A percentile compares a stretch with the other conserved stretches of the same genome.
Conservation (phyloP, 2,329 filamentous ascomycete species). For the Verticillium klebahnii region DNA sequence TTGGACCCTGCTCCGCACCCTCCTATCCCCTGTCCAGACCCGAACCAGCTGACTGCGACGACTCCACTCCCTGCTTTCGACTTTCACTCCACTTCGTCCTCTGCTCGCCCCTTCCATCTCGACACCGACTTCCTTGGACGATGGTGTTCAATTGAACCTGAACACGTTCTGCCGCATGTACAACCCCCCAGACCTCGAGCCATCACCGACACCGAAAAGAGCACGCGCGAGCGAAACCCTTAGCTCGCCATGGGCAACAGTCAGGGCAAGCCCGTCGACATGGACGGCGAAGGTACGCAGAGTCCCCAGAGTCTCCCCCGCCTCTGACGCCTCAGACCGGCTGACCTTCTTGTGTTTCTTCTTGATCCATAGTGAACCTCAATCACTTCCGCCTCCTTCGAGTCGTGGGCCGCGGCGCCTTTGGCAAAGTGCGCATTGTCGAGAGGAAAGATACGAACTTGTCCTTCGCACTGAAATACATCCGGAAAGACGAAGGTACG, state of each 20-base stretch:
- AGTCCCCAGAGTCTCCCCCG: neutral
- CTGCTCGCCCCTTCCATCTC: slow-evolving; percentile 1
- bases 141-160: neutral
- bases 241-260: slow-evolving; percentile 74
- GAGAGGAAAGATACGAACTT: slow-evolving; percentile 93
- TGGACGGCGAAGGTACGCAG: slow-evolving; percentile 82
- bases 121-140: neutral
- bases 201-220: neutral
- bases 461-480: slow-evolving; percentile 96
- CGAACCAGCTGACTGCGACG: slow-evolving; percentile 4
- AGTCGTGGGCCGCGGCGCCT: slow-evolving; percentile 95
- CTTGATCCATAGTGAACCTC: slow-evolving; percentile 67
- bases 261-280: slow-evolving; percentile 88
- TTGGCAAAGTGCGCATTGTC: slow-evolving; percentile 97
- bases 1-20: slow-evolving; percentile 3
- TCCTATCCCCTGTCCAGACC: neutral
- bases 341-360: slow-evolving; percentile 12
- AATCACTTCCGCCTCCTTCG: slow-evolving; percentile 95
- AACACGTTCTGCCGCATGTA: neutral
- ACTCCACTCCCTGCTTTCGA: slow-evolving; percentile 4
- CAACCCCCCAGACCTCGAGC: neutral
- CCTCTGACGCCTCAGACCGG: neutral
- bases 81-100: slow-evolving; percentile 1
- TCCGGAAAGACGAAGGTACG: slow-evolving; percentile 95
- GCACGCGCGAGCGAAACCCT: neutral